These are phyloP conservation scores for Gloeophyllum trabeum DNA, from an alignment of 768 basidiomycete species.

Conservation along the genomic window DNA sequence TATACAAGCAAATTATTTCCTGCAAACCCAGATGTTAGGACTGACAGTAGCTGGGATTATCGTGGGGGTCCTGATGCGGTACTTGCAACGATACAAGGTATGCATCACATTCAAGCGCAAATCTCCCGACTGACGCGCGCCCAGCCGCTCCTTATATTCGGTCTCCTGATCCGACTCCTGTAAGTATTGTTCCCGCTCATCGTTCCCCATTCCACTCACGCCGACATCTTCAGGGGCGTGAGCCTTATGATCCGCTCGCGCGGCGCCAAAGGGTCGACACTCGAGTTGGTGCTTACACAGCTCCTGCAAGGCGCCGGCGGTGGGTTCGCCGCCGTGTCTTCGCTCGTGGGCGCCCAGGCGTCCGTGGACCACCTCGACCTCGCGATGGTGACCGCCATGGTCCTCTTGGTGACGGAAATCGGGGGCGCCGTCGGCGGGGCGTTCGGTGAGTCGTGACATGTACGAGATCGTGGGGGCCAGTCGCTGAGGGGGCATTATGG, in stretches of 20 bases:
- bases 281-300: constrained; percentile 54
- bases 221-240: constrained; percentile 30
- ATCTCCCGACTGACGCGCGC: no score
- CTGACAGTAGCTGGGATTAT: constrained; percentile 54
- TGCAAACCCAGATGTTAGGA: constrained; percentile 44
- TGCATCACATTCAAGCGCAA: background rate
- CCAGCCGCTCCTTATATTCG: no score
- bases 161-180: no score
- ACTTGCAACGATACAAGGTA: constrained; percentile 45
- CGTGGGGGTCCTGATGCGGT: constrained; percentile 46
- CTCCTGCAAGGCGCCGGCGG: constrained; percentile 68
- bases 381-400: constrained; percentile 55
- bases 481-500: background rate
- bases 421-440: constrained; percentile 59
- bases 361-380: constrained; percentile 54
- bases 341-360: constrained; percentile 55
- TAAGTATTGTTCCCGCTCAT: background rate
- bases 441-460: constrained; percentile 32
- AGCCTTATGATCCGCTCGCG: constrained; percentile 63
- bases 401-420: constrained; percentile 59
- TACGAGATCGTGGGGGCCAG: background rate
- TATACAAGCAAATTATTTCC: constrained; percentile 51
- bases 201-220: background rate
- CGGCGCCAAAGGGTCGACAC: constrained; percentile 42
- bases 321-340: constrained; percentile 48